Evolutionary conservation across 108 stramenopile genomes (phyloP), one percentile per base, ranked within the genome.

Genomic region (Skeletonema costatum): DNA sequence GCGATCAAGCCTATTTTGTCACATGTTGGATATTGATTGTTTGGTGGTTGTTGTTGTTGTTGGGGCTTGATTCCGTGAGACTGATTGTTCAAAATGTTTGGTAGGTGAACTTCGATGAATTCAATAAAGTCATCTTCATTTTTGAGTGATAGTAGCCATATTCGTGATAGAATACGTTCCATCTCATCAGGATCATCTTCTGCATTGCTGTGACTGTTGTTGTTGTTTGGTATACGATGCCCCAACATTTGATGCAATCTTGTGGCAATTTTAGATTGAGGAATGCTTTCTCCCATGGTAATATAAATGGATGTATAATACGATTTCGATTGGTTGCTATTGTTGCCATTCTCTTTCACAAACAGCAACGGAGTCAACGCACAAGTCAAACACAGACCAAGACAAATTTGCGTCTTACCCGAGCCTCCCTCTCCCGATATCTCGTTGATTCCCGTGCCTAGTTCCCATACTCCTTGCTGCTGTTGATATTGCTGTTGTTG

Each of bases 341-440:
- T 66, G 19, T 3, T 66, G 33, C 5, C 30, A 13, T 38, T 29
- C 19, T 6, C 1, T 14, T 5, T 12, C 1, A 12, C 35, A 14
- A 35, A 36, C 59, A 60, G 12, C 12, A 65, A 5, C 8, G 59
- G 69, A 19, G 38, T 83, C 65, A 48, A 79, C 38, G 69, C 82
- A 68, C 79, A 86, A 7, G 61, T 76, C 11, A 86, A 81, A 64
- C 85, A 87, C 3, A 91, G 42, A 17, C 84, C 74, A 14, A 90
- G 62, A 33, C 86, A 87, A 6, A 89, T 48, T 74, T 93, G 92
- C 17, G 92, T 91, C 68, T 93, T 93, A 11, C 92, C 92, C 31
- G 80, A 80, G 60, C 92, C 92, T 14, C 86, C 92, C 31, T 86
- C 87, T 12, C 92, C 92, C 0, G 87, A 81, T 17, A 93, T 19